Conservation (phyloP, 805 yeast genomes). For the Osmozyma mogii region DNA sequence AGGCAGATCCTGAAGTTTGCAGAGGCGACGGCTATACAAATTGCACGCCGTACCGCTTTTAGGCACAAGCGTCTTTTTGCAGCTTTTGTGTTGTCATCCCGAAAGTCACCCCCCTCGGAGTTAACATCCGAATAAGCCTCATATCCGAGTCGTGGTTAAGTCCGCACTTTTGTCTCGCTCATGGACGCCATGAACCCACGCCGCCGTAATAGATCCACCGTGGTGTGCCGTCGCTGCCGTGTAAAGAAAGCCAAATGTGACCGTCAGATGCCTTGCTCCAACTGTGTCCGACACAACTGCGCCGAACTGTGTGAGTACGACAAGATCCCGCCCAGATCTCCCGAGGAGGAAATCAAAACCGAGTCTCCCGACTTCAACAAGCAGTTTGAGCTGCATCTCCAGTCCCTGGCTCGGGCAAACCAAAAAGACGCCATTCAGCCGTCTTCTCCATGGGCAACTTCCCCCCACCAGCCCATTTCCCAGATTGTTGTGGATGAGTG, state of each 20-base stretch:
- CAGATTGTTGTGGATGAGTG: background rate
- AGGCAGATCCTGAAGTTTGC: too few species aligned
- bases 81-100: too few species aligned
- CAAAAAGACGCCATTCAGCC: background rate
- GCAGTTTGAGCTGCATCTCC: background rate
- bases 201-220: background rate
- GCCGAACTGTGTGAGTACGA: background rate
- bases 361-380: background rate
- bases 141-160: too few species aligned
- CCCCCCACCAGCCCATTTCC: background rate
- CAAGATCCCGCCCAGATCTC: background rate
- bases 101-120: too few species aligned
- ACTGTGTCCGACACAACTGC: background rate
- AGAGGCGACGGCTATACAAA: too few species aligned
- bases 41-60: too few species aligned
- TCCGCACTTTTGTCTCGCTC: too few species aligned
- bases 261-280: background rate
- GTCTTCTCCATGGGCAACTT: background rate
- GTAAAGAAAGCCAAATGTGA: background rate
- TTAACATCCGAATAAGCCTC: too few species aligned
- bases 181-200: background rate
- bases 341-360: background rate
- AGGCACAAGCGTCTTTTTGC: too few species aligned
- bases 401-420: background rate
- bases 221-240: background rate